These are phyloP conservation scores for Prunus yedoensis DNA, from an alignment of 331 rosid species.

Conservation along the genomic window DNA sequence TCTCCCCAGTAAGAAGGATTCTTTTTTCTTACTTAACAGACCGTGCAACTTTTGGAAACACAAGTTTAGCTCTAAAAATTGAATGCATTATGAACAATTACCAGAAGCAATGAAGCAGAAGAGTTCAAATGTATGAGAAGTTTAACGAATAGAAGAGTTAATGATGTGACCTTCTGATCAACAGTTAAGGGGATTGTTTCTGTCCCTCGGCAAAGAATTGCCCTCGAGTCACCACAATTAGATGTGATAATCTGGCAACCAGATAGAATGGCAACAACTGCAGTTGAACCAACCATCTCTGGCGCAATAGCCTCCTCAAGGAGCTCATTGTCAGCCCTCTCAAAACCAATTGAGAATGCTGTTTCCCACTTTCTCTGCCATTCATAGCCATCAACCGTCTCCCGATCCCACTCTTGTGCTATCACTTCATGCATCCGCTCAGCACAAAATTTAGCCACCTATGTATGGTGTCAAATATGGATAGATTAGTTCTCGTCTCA, in stretches of 20 bases:
- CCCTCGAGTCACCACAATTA: slow-evolving; percentile 90
- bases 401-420: slow-evolving; percentile 75
- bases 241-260: slow-evolving; percentile 86
- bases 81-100: neutral
- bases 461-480: slow-evolving; percentile 12
- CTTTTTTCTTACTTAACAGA: neutral
- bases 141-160: slow-evolving; percentile 1
- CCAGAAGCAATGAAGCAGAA: neutral
- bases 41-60: neutral
- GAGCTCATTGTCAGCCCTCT: slow-evolving; percentile 65
- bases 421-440: slow-evolving; percentile 72
- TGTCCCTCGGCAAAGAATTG: slow-evolving; percentile 68
- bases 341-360: slow-evolving; percentile 60
- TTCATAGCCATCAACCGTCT: slow-evolving; percentile 35
- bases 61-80: neutral
- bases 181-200: slow-evolving; percentile 74
- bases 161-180: slow-evolving; percentile 73
- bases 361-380: slow-evolving; percentile 88
- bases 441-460: slow-evolving; percentile 93
- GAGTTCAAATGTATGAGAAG: neutral
- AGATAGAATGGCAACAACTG: slow-evolving; percentile 68
- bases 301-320: slow-evolving; percentile 48
- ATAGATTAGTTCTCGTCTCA: neutral
- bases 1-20: neutral
- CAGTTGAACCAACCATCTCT: slow-evolving; percentile 94